Conservation (phyloP, 2,329 filamentous ascomycete species). For the Penicillium brevicompactum region DNA sequence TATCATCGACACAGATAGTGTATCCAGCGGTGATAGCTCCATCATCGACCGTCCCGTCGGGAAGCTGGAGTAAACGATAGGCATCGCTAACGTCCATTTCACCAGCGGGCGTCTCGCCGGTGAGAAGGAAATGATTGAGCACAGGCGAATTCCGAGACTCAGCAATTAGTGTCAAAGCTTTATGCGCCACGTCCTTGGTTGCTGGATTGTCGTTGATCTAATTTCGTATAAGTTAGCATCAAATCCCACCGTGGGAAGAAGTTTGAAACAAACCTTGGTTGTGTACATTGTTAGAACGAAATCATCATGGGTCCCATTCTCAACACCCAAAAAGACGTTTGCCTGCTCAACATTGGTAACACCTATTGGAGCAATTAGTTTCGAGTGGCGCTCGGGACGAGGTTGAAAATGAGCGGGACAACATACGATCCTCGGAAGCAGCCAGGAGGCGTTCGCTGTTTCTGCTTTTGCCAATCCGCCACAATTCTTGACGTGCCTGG, state of each 20-base stretch:
- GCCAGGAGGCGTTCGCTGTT: conserved; percentile 60
- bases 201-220: conserved; percentile 55
- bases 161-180: conserved; percentile 62
- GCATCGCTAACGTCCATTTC: conserved; percentile 61
- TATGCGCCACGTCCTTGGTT: conserved; percentile 53
- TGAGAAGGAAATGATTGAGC: conserved; percentile 56
- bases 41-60: conserved; percentile 55
- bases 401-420: not conserved
- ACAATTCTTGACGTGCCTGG: conserved; percentile 58
- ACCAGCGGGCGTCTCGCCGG: conserved; percentile 51
- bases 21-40: conserved; percentile 54
- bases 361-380: conserved; percentile 31
- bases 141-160: conserved; percentile 58
- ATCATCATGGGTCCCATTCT: conserved; percentile 55
- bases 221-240: not conserved
- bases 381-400: not conserved
- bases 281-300: conserved; percentile 60
- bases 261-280: conserved; percentile 51
- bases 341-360: conserved; percentile 67
- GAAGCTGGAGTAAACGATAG: conserved; percentile 54
- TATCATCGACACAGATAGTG: conserved; percentile 49
- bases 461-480: conserved; percentile 61
- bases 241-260: not conserved
- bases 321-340: conserved; percentile 61
- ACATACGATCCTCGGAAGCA: conserved; percentile 58